These are phyloP conservation scores for Hymenoscyphus linearis DNA, from an alignment of 2,329 filamentous ascomycete genomes.

Conservation along the genomic window DNA sequence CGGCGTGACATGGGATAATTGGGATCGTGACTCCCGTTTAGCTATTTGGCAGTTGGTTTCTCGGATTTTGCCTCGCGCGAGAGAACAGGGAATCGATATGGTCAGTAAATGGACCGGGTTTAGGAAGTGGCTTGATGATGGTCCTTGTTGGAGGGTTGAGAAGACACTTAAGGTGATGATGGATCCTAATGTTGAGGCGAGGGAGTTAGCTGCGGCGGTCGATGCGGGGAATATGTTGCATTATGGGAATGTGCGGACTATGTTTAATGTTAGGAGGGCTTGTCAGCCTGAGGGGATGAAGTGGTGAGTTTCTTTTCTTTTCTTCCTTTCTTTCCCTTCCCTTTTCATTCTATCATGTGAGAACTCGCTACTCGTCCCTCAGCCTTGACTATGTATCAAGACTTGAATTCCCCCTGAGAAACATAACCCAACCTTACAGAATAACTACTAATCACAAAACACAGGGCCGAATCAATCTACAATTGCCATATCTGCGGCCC, in stretches of 20 bases:
- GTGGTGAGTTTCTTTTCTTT: not conserved
- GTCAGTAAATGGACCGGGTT: constrained; percentile 16
- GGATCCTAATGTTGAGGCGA: not conserved
- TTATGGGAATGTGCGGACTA: constrained; percentile 5
- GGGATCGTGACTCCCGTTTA: constrained; percentile 12
- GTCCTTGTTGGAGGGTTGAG: constrained; percentile 21
- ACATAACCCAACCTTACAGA: not conserved
- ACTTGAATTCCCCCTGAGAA: no score
- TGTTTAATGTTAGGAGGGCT: not conserved
- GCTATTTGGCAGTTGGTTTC: constrained; percentile 24
- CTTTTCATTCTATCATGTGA: not conserved
- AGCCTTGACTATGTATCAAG: no score
- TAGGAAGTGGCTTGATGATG: constrained; percentile 25
- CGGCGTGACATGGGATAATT: constrained; percentile 29
- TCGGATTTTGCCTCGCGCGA: constrained; percentile 15
- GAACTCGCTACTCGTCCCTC: not conserved
- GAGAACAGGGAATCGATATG: constrained; percentile 21
- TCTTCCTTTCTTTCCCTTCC: not conserved
- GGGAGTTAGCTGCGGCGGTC: constrained; percentile 16
- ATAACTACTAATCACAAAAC: not conserved
- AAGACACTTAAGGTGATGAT: constrained; percentile 17
- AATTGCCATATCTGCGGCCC: constrained; percentile 13
- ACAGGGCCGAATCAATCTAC: not conserved
- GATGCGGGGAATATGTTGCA: constrained; percentile 12
- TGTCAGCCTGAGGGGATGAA: not conserved